Base-by-base conservation (phyloP, 352 stramenopile genomes). In the Elongisporangium undulatum region DNA sequence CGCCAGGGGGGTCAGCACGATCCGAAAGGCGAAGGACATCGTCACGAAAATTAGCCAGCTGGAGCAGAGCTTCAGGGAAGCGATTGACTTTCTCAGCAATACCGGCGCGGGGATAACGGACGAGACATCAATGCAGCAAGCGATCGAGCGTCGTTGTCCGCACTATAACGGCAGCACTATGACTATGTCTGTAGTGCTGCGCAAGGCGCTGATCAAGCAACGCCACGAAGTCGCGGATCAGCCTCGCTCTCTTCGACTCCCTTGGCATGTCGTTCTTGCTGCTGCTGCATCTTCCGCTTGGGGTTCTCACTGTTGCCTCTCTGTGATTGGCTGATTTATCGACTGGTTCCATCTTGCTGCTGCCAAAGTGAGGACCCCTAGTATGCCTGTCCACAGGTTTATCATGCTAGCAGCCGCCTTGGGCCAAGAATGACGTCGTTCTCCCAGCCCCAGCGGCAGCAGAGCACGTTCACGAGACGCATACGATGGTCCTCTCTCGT, bases 391-490 rank as follows among this genome's bases (percentile, higher is more conserved):
- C 1, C 13, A 15, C 5, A 41, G 29, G 29, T 6, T 54, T 29
- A 61, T 6, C 48, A 61, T 4, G 59, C 34, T 24, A 61, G 29
- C 15, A 71, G 56, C 21, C 49, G 63, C 17, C 72, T 56, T 7
- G 68, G 71, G 20, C 67, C 67, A 19, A 71, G 68, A 48, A 89
- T 75, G 22, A 85, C 66, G 29, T 67, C 71, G 39, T 70, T 69
- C 66, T 89, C 79, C 79, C 76, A 87, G 52, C 74, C 70, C 67
- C 87, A 75, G 17, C 69, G 79, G 56, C 72, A 60, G 45, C 62
- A 78, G 21, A 83, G 75, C 4, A 67, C 65, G 60, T 83, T 83
- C 15, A 83, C 71, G 19, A 83, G 74, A 7, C 74, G 71, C 58
- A 83, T 59, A 20, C 78, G 71, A 55, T 69, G 72, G 53, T 83